Conservation (phyloP, 768 basidiomycete species). For the Podaxis pistillaris region DNA sequence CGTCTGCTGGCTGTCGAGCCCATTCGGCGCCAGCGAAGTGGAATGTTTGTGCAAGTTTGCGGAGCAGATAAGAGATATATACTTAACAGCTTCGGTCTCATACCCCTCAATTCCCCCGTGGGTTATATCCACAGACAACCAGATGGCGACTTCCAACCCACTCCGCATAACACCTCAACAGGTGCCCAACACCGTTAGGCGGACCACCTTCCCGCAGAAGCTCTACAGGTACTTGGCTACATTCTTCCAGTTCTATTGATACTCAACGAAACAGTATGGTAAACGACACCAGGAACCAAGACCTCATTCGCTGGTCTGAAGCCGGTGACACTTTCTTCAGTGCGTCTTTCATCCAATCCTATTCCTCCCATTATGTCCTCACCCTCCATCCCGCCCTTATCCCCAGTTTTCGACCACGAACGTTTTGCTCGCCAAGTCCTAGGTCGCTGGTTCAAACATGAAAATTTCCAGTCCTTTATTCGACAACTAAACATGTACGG, state of each 20-base stretch:
- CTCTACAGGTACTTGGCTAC: not conserved
- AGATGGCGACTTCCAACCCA: not conserved
- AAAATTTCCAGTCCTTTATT: conserved; percentile 91
- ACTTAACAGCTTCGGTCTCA: not conserved
- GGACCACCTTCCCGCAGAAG: not conserved
- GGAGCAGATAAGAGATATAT: not conserved
- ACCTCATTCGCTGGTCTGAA: conserved; percentile 90
- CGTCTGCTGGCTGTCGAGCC: conserved; percentile 53
- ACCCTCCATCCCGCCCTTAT: not conserved
- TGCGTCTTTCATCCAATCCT: conserved; percentile 25
- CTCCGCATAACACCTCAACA: not conserved
- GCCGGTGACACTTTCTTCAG: conserved; percentile 92
- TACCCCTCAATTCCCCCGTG: not conserved
- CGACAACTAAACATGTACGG: conserved; percentile 96
- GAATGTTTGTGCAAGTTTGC: conserved; percentile 5
- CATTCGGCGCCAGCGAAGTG: conserved; percentile 43
- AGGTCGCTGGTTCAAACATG: conserved; percentile 96
- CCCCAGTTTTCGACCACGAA: conserved; percentile 84
- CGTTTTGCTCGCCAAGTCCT: conserved; percentile 87
- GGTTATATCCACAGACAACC: not conserved
- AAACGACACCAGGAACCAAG: conserved; percentile 76
- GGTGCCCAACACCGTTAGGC: not conserved
- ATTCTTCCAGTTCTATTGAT: not conserved
- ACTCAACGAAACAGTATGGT: conserved; percentile 66
- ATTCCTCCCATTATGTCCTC: not conserved